Base-by-base conservation (phyloP, 1,139 yeast species). In the Sugiyamaella pinicola region DNA sequence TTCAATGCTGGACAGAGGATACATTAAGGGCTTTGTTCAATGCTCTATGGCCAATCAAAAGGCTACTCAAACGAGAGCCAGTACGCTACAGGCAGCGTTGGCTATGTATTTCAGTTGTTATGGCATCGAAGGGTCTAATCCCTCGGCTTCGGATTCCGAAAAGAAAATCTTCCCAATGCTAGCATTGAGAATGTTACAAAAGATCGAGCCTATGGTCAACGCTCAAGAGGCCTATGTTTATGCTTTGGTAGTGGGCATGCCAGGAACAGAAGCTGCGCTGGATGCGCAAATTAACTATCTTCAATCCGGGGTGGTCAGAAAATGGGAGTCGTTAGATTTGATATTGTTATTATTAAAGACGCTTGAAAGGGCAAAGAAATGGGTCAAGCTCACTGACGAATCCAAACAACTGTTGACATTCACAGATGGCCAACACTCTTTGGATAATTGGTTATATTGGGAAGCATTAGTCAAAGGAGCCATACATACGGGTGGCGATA, bases 141-240 rank as follows among this genome's bases (percentile, higher is more conserved):
- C 43, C 12, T 28, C 37, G 7, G 49, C 49, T 10, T 19, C 44
- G 5, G 71, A 72, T 2, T 68, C 77, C 49, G 81, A 77, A 55
- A 65, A 68, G 49, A 69, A 67, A 22, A 69, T 86, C 37, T 82
- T 77, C 59, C 81, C 83, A 2, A 73, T 75, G 55, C 71, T 87
- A 44, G 93, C 87, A 0, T 61, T 73, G 51, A 78, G 82, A 57
- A 63, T 84, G 56, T 65, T 83, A 12, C 83, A 80, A 33, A 67
- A 70, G 15, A 62, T 75, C 19, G 67, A 70, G 34, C 83, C 86
- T 1, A 65, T 73, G 38, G 61, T 66, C 34, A 72, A 70, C 21
- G 78, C 84, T 10, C 90, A 85, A 58, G 90, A 87, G 56, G 70
- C 77, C 2, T 87, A 68, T 58, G 78, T 87, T 0, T 73, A 76